These are phyloP conservation scores for Skeletonema grethae DNA, from an alignment of 108 stramenopile species.

Conservation along the genomic window DNA sequence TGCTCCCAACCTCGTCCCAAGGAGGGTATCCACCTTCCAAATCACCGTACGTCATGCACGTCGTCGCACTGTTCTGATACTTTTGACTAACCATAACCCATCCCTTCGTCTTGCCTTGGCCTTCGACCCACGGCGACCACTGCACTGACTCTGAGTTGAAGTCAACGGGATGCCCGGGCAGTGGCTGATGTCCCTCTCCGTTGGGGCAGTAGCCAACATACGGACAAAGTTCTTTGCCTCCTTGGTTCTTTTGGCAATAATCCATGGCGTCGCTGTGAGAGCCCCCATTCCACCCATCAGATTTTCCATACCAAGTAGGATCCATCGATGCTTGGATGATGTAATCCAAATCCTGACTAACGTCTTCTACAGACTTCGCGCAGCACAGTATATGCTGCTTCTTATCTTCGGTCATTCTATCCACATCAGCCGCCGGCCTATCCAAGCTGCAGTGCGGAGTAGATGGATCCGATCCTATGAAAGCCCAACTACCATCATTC, in stretches of 20 bases:
- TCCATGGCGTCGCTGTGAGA: constrained; percentile 26
- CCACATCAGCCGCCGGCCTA: constrained; percentile 9
- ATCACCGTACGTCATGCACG: constrained; percentile 23
- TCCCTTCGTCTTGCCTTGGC: not conserved
- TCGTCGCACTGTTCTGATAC: constrained; percentile 37
- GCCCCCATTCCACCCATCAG: constrained; percentile 39
- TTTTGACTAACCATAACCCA: constrained; percentile 39
- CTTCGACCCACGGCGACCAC: constrained; percentile 22
- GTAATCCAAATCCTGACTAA: not conserved
- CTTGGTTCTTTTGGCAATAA: constrained; percentile 13
- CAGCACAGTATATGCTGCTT: constrained; percentile 40
- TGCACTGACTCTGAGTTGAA: constrained; percentile 24
- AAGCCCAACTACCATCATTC: constrained; percentile 16
- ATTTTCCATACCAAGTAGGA: constrained; percentile 28
- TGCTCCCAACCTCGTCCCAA: not conserved
- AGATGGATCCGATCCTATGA: constrained; percentile 11
- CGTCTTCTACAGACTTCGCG: not conserved
- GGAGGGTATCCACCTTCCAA: constrained; percentile 1
- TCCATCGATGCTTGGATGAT: not conserved
- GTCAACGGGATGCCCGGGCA: constrained; percentile 23
- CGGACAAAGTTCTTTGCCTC: constrained; percentile 26
- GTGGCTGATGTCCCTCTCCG: constrained; percentile 15
- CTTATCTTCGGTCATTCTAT: constrained; percentile 8
- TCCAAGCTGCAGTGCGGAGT: no score
- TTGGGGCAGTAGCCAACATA: constrained; percentile 33